phyloP scores from a whole-genome alignment of 2,329 filamentous ascomycete species.

The Exophiala bonariae region DNA sequence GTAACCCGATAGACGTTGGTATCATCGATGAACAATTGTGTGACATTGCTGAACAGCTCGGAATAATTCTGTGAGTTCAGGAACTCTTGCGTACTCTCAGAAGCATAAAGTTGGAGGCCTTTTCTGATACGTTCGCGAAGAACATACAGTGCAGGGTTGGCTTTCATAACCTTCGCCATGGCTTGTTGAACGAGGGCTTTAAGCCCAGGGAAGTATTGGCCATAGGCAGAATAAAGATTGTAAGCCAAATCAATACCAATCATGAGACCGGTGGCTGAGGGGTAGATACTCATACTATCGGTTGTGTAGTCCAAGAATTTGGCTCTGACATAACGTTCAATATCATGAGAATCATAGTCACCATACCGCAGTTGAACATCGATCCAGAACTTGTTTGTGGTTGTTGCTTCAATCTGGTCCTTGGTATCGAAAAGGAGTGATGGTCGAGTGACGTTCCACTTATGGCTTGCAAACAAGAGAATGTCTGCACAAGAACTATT shows the following conservation, averaged over 20 bases:
- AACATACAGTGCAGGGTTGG: constrained; percentile 94
- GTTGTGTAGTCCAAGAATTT: constrained; percentile 99
- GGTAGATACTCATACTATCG: constrained; percentile 98
- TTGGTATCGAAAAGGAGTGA: constrained; percentile 95
- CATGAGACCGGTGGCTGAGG: constrained; percentile 95
- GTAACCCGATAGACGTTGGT: constrained; percentile 99
- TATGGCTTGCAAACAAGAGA: constrained; percentile 92
- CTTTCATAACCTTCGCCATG: constrained; percentile 99
- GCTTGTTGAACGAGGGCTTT: constrained; percentile 96
- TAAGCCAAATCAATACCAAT: constrained; percentile 96
- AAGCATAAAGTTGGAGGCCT: constrained; percentile 95
- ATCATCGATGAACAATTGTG: constrained; percentile 97
- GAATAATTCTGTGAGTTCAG: constrained; percentile 99
- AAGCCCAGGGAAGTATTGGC: constrained; percentile 96
- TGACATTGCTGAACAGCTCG: constrained; percentile 97
- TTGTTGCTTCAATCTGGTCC: constrained; percentile 88
- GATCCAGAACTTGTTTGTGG: constrained; percentile 99
- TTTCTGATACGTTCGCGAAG: constrained; percentile 97
- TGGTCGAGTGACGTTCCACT: constrained; percentile 96
- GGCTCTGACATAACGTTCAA: constrained; percentile 93
- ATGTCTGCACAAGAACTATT: constrained; percentile 99
- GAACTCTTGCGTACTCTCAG: constrained; percentile 98
- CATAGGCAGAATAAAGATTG: constrained; percentile 97
- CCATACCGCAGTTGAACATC: constrained; percentile 96
- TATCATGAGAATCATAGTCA: constrained; percentile 98